Evolutionary conservation across 1,139 yeast species (phyloP).

Genomic region (Wickerhamiella pararugosa): DNA sequence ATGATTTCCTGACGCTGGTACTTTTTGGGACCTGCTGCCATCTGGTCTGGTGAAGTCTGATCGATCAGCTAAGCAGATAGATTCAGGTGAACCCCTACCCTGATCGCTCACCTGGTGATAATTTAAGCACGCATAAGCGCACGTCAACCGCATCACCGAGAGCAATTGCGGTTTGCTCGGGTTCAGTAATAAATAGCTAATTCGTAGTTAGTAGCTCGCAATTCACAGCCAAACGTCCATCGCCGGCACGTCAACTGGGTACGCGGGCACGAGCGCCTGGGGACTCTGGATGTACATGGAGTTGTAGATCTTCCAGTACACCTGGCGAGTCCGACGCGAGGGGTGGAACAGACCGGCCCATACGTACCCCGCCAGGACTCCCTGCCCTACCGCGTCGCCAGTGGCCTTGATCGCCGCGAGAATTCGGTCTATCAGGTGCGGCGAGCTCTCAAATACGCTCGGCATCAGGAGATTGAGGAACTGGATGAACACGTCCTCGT

Average conservation of each 20-base stretch:
- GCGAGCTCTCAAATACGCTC: constrained; percentile 81
- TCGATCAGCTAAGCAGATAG: too few relatives aligned
- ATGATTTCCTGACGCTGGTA: constrained; percentile 79
- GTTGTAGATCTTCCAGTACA: constrained; percentile 81
- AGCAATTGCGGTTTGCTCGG: too few relatives aligned
- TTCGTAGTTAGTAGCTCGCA: background rate
- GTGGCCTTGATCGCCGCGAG: constrained; percentile 70
- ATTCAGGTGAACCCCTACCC: too few relatives aligned
- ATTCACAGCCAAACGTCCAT: constrained; percentile 29
- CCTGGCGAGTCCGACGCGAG: constrained; percentile 67
- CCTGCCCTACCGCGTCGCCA: constrained; percentile 61
- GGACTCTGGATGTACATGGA: constrained; percentile 57
- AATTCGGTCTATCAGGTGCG: constrained; percentile 78
- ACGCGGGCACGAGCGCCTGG: constrained; percentile 70
- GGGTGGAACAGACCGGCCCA: constrained; percentile 92
- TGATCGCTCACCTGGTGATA: too few relatives aligned
- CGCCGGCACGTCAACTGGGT: constrained; percentile 37
- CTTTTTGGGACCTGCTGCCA: background rate
- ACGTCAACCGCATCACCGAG: too few relatives aligned
- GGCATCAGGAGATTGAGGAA: constrained; percentile 64
- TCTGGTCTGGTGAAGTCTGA: too few relatives aligned
- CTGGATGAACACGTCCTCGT: constrained; percentile 65
- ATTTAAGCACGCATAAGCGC: too few relatives aligned
- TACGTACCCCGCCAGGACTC: constrained; percentile 55
- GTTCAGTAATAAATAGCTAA: too few relatives aligned